phyloP scores from a whole-genome alignment of 441 rosid genomes.

The Cnidoscolus chayamansa region DNA sequence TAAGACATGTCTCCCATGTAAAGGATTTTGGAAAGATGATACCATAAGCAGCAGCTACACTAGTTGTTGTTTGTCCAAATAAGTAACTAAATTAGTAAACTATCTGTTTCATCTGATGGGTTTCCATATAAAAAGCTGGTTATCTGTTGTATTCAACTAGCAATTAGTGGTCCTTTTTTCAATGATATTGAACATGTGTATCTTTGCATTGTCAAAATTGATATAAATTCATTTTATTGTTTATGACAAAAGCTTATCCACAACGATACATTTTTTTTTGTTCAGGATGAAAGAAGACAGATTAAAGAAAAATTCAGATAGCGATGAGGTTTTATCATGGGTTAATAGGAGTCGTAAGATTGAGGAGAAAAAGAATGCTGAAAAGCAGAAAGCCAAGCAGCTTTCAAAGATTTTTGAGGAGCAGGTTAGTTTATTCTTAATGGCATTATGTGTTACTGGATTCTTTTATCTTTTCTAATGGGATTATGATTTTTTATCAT shows the following conservation, averaged over 20 bases:
- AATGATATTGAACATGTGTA: neutral
- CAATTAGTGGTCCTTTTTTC: neutral
- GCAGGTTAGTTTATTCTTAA: constrained; percentile 49
- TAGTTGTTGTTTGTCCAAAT: neutral
- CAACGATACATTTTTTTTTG: constrained; percentile 3
- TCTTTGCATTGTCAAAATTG: neutral
- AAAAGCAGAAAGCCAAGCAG: constrained; percentile 76
- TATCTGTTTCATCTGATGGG: neutral
- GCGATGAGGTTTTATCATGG: constrained; percentile 70
- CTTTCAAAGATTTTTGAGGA: constrained; percentile 85
- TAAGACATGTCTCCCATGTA: neutral
- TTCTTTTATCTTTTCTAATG: constrained; percentile 9
- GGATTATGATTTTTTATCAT: constrained; percentile 10
- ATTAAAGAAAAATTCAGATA: constrained; percentile 57
- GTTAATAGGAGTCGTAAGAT: constrained; percentile 73
- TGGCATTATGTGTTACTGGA: constrained; percentile 16
- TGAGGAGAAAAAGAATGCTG: constrained; percentile 63
- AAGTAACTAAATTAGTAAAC: too few species aligned
- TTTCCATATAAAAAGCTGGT: neutral
- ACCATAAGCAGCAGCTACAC: neutral
- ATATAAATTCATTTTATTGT: neutral
- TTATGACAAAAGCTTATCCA: too few species aligned
- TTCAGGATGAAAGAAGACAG: constrained; percentile 86
- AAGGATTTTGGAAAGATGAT: neutral
- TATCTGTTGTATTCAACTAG: neutral